A percentile compares a stretch with the other conserved stretches of the same genome.
Conservation (phyloP, 495 filamentous ascomycete species). For the Hypoxylon fragiforme region DNA sequence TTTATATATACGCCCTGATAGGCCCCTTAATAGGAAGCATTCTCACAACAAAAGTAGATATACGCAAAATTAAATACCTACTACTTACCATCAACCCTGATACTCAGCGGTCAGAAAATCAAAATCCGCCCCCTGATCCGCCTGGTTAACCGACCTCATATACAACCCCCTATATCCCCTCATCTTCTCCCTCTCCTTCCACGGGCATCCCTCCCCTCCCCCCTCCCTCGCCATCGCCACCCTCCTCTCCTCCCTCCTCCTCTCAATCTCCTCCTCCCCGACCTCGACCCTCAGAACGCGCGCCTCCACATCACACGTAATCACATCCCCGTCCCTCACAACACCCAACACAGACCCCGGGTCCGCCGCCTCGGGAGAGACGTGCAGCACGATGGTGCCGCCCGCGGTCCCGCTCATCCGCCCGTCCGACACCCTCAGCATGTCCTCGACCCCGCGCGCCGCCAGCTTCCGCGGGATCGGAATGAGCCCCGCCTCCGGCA, state of each 20-base stretch:
- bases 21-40: no score
- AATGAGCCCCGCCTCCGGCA: constrained; percentile 69
- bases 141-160: constrained; percentile 65
- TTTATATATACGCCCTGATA: no score
- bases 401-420: constrained; percentile 71
- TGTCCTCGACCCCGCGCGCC: constrained; percentile 61
- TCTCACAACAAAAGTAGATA: no score
- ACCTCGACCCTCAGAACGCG: constrained; percentile 52
- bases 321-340: constrained; percentile 61
- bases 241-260: constrained; percentile 44
- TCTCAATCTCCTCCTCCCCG: constrained; percentile 49
- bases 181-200: constrained; percentile 42
- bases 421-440: constrained; percentile 68
- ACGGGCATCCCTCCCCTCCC: constrained; percentile 29
- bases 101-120: constrained; percentile 60
- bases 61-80: no score
- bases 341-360: constrained; percentile 60
- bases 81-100: not conserved
- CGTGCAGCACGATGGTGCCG: constrained; percentile 68
- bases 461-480: constrained; percentile 67
- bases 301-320: constrained; percentile 56
- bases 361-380: constrained; percentile 63
- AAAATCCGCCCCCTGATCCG: constrained; percentile 66
- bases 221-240: constrained; percentile 8
- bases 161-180: constrained; percentile 69